A percentile compares a stretch with the other conserved stretches of the same genome.
Evolutionary conservation across 2,329 filamentous ascomycete genomes (phyloP).

Genomic region (Lachnellula subtilissima): DNA sequence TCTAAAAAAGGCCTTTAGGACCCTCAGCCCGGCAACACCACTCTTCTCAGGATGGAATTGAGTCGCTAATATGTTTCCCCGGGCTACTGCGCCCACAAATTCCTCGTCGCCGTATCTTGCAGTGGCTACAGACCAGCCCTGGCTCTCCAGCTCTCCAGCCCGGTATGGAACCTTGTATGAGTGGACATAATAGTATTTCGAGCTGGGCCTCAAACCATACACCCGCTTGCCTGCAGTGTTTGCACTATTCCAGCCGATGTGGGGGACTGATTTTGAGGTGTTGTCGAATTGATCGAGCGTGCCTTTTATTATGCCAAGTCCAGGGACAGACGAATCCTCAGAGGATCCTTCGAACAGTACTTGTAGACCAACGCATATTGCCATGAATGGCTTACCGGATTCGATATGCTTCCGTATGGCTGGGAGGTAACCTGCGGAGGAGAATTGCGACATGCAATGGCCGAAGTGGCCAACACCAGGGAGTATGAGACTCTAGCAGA

Average conservation of each 20-base stretch:
- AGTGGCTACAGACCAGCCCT: slow-evolving; percentile 90
- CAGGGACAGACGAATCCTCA: slow-evolving; percentile 67
- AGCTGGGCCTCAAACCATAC: slow-evolving; percentile 72
- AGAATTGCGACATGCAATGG: slow-evolving; percentile 84
- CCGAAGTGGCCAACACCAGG: slow-evolving; percentile 97
- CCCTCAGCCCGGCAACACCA: slow-evolving; percentile 78
- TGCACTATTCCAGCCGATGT: slow-evolving; percentile 98
- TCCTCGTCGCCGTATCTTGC: slow-evolving; percentile 82
- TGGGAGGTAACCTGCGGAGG: slow-evolving; percentile 75
- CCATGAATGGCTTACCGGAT: slow-evolving; percentile 95
- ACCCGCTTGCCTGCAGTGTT: slow-evolving; percentile 58
- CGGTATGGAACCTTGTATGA: slow-evolving; percentile 81
- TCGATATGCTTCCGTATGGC: slow-evolving; percentile 79
- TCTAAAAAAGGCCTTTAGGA: slow-evolving; percentile 79
- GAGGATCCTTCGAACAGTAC: slow-evolving; percentile 81
- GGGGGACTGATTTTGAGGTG: slow-evolving; percentile 81
- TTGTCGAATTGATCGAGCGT: slow-evolving; percentile 73
- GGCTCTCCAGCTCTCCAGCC: slow-evolving; percentile 66
- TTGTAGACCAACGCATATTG: slow-evolving; percentile 92
- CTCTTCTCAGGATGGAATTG: slow-evolving; percentile 99
- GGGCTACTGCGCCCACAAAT: slow-evolving; percentile 86
- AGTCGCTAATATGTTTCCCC: slow-evolving; percentile 80
- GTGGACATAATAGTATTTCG: slow-evolving; percentile 99
- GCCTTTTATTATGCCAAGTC: slow-evolving; percentile 70
- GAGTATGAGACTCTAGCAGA: slow-evolving; percentile 75